Evolutionary conservation across 441 rosid genomes (phyloP).

Genomic region (Dalechampia spathulata): DNA sequence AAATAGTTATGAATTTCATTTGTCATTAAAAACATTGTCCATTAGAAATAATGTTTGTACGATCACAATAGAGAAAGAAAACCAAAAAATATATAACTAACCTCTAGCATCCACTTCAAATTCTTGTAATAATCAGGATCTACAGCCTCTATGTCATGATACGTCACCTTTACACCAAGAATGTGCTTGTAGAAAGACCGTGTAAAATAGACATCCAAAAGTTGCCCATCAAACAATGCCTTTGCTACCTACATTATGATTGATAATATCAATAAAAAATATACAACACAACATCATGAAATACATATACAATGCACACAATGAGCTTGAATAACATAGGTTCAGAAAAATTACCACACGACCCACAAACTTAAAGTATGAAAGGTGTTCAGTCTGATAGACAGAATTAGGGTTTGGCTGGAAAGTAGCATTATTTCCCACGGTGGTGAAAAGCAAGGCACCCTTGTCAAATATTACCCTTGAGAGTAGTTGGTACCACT

Average conservation of each 20-base stretch:
- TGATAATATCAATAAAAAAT: slow-evolving; percentile 1
- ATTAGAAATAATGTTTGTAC: too few species aligned
- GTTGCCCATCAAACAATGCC: slow-evolving; percentile 91
- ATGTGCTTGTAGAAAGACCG: slow-evolving; percentile 98
- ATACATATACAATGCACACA: too few species aligned
- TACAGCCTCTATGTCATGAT: slow-evolving; percentile 94
- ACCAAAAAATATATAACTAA: slow-evolving; percentile 23
- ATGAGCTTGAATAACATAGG: slow-evolving; percentile 10
- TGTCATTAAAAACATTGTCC: neutral
- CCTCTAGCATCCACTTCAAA: slow-evolving; percentile 98
- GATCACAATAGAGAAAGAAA: neutral
- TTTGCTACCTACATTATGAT: slow-evolving; percentile 59
- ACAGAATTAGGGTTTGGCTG: slow-evolving; percentile 98
- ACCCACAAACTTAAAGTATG: slow-evolving; percentile 95
- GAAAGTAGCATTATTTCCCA: slow-evolving; percentile 93
- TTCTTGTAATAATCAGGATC: slow-evolving; percentile 85
- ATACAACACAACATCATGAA: too few species aligned
- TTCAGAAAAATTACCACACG: slow-evolving; percentile 72
- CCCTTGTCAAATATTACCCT: slow-evolving; percentile 97
- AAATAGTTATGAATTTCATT: neutral
- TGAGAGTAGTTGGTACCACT: slow-evolving; percentile 95
- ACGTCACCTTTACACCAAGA: slow-evolving; percentile 80
- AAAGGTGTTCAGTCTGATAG: slow-evolving; percentile 92
- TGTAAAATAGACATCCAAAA: slow-evolving; percentile 93
- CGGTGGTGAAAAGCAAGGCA: slow-evolving; percentile 90